phyloP scores from a whole-genome alignment of 306 rosid species.

The Ochetophila trinervis region DNA sequence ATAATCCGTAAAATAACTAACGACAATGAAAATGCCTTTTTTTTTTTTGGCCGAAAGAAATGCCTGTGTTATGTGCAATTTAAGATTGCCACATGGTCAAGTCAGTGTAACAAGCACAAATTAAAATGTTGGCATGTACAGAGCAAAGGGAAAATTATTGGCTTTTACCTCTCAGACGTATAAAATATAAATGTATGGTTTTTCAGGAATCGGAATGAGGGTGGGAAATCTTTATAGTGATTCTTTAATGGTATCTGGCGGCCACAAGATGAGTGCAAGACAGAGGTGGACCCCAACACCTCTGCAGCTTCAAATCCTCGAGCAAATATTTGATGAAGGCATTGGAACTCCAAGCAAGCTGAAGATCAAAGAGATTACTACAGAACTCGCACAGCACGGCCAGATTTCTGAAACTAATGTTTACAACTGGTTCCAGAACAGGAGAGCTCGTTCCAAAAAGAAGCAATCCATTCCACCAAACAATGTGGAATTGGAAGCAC shows the following conservation, averaged over 20 bases:
- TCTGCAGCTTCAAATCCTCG: constrained; percentile 69
- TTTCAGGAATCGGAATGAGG: constrained; percentile 43
- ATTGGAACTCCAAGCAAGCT: constrained; percentile 67
- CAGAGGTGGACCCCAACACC: constrained; percentile 78
- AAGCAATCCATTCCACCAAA: constrained; percentile 43
- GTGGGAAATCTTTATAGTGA: constrained; percentile 59
- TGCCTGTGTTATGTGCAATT: too few species aligned
- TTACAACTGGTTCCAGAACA: constrained; percentile 82
- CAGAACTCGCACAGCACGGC: constrained; percentile 58
- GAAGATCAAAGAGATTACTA: constrained; percentile 67
- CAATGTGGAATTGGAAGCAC: constrained; percentile 36
- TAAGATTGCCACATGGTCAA: too few species aligned
- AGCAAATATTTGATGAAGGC: constrained; percentile 61
- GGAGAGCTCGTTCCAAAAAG: constrained; percentile 78
- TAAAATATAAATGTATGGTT: not conserved
- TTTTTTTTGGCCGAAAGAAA: too few species aligned
- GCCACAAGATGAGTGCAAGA: constrained; percentile 62
- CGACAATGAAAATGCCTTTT: too few species aligned
- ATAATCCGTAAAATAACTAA: too few species aligned
- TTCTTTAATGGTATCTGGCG: constrained; percentile 57
- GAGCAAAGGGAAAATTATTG: too few species aligned
- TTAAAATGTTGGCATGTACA: too few species aligned
- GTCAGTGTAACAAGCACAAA: too few species aligned
- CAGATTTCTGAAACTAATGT: constrained; percentile 80
- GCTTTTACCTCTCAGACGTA: too few species aligned